Percentiles rank a stretch among this genome's conserved stretches.
These are phyloP conservation scores for Penicillium hordei DNA, from an alignment of 2,329 filamentous ascomycete genomes.

Conservation along the genomic window DNA sequence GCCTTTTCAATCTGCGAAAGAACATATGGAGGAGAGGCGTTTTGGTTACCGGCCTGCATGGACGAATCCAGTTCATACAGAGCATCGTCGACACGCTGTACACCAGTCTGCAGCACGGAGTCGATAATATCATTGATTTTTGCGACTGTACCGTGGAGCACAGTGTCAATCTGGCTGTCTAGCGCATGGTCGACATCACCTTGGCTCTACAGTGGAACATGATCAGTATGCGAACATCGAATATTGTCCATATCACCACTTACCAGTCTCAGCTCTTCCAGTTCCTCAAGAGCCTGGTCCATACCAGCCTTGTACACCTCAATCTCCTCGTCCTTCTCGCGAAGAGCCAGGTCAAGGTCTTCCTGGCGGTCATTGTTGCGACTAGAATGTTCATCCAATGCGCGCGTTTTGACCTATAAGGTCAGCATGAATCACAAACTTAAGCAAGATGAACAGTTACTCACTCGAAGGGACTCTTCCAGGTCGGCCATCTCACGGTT, in stretches of 20 bases:
- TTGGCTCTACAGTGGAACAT: conserved; percentile 52
- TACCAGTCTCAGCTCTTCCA: conserved; percentile 76
- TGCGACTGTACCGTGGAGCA: conserved; percentile 80
- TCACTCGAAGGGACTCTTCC: conserved; percentile 74
- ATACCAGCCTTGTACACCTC: conserved; percentile 98
- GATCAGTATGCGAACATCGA: background rate
- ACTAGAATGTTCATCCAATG: conserved; percentile 77
- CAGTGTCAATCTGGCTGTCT: conserved; percentile 85
- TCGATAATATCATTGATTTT: conserved; percentile 99
- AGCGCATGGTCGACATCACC: conserved; percentile 75
- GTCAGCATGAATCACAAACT: conserved; percentile 10
- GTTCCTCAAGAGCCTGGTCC: conserved; percentile 90
- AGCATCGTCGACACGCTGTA: conserved; percentile 91
- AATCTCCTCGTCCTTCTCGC: conserved; percentile 95
- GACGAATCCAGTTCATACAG: conserved; percentile 95
- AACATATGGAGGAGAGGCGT: conserved; percentile 90
- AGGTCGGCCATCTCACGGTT: conserved; percentile 97
- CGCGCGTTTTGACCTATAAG: conserved; percentile 77
- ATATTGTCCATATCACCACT: conserved; percentile 10
- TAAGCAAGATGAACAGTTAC: conserved; percentile 11
- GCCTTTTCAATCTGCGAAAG: conserved; percentile 97
- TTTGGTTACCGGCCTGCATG: conserved; percentile 99
- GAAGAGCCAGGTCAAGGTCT: conserved; percentile 80
- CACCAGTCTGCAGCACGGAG: conserved; percentile 88
- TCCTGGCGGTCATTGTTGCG: conserved; percentile 77